phyloP scores from a whole-genome alignment of 192 early-diverging fungal genomes.

The Linnemannia schmuckeri region DNA sequence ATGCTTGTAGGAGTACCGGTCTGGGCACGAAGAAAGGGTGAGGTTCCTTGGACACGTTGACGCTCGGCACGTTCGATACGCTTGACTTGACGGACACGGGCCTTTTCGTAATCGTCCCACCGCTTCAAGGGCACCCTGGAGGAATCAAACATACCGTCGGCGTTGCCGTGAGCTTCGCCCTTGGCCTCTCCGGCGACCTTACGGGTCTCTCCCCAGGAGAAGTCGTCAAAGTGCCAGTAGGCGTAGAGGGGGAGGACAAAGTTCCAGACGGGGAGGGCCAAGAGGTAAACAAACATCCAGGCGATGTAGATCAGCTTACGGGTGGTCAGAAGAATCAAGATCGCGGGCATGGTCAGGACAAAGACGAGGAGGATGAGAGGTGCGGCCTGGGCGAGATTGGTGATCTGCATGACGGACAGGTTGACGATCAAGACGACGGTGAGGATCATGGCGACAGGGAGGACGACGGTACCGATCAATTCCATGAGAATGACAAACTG shows the following conservation, averaged over 20 bases:
- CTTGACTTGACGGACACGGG: constrained; percentile 76
- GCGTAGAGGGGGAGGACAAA: constrained; percentile 91
- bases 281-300: constrained; percentile 92
- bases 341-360: constrained; percentile 88
- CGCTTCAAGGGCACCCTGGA: constrained; percentile 84
- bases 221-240: constrained; percentile 96
- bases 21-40: constrained; percentile 20
- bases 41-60: constrained; percentile 55
- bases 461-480: constrained; percentile 80
- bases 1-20: constrained; percentile 1
- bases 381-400: constrained; percentile 68
- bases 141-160: constrained; percentile 86
- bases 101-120: constrained; percentile 90
- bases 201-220: constrained; percentile 87
- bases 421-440: constrained; percentile 76
- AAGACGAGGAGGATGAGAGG: constrained; percentile 84
- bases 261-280: constrained; percentile 94
- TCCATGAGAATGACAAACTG: constrained; percentile 87
- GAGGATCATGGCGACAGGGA: constrained; percentile 81
- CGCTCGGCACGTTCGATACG: constrained; percentile 74
- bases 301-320: constrained; percentile 85
- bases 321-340: constrained; percentile 92
- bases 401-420: constrained; percentile 67
- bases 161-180: constrained; percentile 80
- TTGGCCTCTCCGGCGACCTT: constrained; percentile 79